These are phyloP conservation scores for Imleria badia DNA, from an alignment of 768 basidiomycete species.

Conservation along the genomic window DNA sequence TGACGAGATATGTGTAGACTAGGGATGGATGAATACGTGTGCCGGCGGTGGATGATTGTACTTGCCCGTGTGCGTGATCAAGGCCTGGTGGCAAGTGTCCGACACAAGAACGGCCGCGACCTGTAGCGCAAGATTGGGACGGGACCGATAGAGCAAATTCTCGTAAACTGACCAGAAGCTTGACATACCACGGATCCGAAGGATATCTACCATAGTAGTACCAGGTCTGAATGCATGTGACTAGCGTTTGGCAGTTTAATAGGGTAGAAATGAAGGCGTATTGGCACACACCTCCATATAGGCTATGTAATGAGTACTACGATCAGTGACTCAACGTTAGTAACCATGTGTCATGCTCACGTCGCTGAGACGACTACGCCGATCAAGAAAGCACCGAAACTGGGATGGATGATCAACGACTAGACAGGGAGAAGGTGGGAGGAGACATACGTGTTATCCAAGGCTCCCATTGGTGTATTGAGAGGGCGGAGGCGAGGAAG, in stretches of 20 bases:
- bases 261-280: neutral
- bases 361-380: conserved; percentile 53
- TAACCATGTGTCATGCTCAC: conserved; percentile 36
- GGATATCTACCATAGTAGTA: conserved; percentile 54
- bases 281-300: conserved; percentile 47
- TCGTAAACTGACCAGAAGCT: conserved; percentile 40
- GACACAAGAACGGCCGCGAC: conserved; percentile 52
- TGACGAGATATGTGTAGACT: conserved; percentile 53
- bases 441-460: conserved; percentile 40
- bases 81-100: conserved; percentile 55
- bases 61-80: conserved; percentile 56
- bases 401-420: conserved; percentile 21
- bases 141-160: neutral
- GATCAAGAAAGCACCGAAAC: conserved; percentile 53
- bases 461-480: conserved; percentile 13
- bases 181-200: conserved; percentile 51
- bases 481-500: neutral
- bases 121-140: conserved; percentile 28
- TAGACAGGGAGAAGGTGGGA: neutral
- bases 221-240: conserved; percentile 57
- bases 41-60: neutral
- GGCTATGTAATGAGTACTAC: conserved; percentile 29
- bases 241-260: conserved; percentile 30
- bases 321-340: conserved; percentile 1
- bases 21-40: neutral